phyloP scores from a whole-genome alignment of 495 filamentous ascomycete species.

The Rhypophila decipiens region DNA sequence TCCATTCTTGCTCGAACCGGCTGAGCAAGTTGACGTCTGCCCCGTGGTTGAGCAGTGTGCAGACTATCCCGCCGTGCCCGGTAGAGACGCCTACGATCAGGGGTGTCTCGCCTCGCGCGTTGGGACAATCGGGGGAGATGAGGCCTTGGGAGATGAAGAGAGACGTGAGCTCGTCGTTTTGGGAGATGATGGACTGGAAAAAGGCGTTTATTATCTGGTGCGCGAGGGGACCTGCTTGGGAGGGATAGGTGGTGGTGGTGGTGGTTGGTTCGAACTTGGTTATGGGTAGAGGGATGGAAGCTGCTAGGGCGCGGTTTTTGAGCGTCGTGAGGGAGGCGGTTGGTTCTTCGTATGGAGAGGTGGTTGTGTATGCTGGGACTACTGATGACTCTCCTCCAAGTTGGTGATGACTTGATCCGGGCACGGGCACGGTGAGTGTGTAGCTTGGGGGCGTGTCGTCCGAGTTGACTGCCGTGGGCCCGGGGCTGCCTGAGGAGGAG shows the following conservation, averaged over 20 bases:
- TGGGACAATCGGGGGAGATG: conserved; percentile 22
- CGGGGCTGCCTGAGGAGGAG: too few species aligned
- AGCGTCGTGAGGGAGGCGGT: too few species aligned
- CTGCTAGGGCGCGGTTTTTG: too few species aligned
- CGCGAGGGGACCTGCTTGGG: neutral
- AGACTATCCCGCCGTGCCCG: conserved; percentile 23
- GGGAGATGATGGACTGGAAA: conserved; percentile 12
- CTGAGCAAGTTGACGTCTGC: conserved; percentile 22
- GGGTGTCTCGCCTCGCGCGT: conserved; percentile 21
- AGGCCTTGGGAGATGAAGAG: conserved; percentile 15
- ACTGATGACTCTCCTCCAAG: too few species aligned
- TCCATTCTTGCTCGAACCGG: too few species aligned
- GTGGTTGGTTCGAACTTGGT: neutral
- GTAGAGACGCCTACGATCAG: conserved; percentile 27
- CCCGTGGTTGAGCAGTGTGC: conserved; percentile 23
- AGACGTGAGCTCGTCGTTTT: conserved; percentile 14
- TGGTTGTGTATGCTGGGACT: too few species aligned
- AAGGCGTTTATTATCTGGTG: conserved; percentile 14
- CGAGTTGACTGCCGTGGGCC: too few species aligned
- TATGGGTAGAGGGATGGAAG: too few species aligned
- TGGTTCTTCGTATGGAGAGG: too few species aligned
- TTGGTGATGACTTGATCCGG: too few species aligned
- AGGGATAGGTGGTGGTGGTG: neutral
- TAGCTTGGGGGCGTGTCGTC: too few species aligned
- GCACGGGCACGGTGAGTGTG: too few species aligned